Conservation (phyloP, 768 basidiomycete genomes). For the Cystofilobasidium macerans region DNA sequence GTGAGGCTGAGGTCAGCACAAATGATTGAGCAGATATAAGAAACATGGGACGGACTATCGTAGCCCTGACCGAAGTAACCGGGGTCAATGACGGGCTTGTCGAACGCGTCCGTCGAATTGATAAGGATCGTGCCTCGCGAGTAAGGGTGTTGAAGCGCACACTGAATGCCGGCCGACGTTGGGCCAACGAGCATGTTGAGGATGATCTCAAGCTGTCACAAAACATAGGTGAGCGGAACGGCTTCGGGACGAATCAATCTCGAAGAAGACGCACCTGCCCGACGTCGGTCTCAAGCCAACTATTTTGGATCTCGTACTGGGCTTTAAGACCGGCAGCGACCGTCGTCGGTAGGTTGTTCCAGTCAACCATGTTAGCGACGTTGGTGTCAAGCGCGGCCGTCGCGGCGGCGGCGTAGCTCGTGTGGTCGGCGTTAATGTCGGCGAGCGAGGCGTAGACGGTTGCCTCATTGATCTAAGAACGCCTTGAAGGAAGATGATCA, state of each 20-base stretch:
- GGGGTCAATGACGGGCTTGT: conserved; percentile 54
- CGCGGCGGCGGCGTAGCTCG: conserved; percentile 17
- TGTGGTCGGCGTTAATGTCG: conserved; percentile 15
- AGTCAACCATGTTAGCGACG: conserved; percentile 30
- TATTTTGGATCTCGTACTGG: conserved; percentile 34
- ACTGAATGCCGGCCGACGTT: conserved; percentile 47
- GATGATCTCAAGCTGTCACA: conserved; percentile 36
- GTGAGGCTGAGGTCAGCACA: neutral
- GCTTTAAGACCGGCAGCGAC: conserved; percentile 33
- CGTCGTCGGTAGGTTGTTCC: conserved; percentile 30
- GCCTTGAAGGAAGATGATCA: neutral
- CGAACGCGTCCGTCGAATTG: conserved; percentile 51
- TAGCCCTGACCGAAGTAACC: conserved; percentile 44
- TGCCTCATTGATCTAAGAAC: conserved; percentile 8
- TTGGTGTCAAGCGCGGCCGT: neutral
- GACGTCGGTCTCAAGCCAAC: conserved; percentile 30
- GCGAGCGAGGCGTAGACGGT: conserved; percentile 17
- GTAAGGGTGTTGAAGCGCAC: conserved; percentile 56
- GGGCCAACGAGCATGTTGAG: conserved; percentile 33
- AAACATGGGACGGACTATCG: neutral
- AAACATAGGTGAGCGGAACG: too few species aligned
- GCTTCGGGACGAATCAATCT: too few species aligned
- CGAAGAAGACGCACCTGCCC: conserved; percentile 16
- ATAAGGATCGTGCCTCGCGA: conserved; percentile 37
- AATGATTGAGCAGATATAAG: neutral